These are phyloP conservation scores for Alternaria panax DNA, from an alignment of 2,329 filamentous ascomycete species.

Conservation along the genomic window DNA sequence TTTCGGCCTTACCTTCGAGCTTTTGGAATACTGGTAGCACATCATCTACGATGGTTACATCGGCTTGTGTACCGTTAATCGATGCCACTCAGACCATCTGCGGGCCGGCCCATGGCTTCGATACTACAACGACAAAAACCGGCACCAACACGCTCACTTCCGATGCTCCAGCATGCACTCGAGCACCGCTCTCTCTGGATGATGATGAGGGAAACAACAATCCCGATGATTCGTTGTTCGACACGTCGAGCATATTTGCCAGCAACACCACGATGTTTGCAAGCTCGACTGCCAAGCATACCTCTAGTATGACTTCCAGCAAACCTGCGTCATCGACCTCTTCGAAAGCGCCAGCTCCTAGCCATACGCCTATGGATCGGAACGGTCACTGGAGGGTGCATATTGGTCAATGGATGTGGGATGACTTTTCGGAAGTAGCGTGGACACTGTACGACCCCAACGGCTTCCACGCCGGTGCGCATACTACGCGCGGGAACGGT, in stretches of 20 bases:
- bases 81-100: slow-evolving; percentile 29
- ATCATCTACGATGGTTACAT: slow-evolving; percentile 22
- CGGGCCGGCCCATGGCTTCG: slow-evolving; percentile 11
- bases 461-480: slow-evolving; percentile 14
- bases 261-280: slow-evolving; percentile 12
- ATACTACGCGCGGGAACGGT: background rate
- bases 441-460: slow-evolving; percentile 30
- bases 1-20: slow-evolving; percentile 18
- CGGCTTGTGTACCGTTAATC: slow-evolving; percentile 24
- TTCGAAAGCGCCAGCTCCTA: background rate
- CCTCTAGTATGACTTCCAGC: background rate
- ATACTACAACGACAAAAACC: slow-evolving; percentile 19
- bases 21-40: slow-evolving; percentile 6
- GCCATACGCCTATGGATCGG: slow-evolving; percentile 12
- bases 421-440: slow-evolving; percentile 11
- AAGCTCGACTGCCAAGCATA: background rate
- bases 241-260: slow-evolving; percentile 3
- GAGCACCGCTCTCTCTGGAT: slow-evolving; percentile 33
- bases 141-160: slow-evolving; percentile 12
- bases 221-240: slow-evolving; percentile 10
- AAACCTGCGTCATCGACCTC: background rate
- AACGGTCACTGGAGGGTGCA: slow-evolving; percentile 22
- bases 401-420: slow-evolving; percentile 20
- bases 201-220: slow-evolving; percentile 42
- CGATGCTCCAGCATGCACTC: slow-evolving; percentile 28